These are phyloP conservation scores for Penicillium sp. DNA, from an alignment of 2,329 filamentous ascomycete species.

Conservation along the genomic window DNA sequence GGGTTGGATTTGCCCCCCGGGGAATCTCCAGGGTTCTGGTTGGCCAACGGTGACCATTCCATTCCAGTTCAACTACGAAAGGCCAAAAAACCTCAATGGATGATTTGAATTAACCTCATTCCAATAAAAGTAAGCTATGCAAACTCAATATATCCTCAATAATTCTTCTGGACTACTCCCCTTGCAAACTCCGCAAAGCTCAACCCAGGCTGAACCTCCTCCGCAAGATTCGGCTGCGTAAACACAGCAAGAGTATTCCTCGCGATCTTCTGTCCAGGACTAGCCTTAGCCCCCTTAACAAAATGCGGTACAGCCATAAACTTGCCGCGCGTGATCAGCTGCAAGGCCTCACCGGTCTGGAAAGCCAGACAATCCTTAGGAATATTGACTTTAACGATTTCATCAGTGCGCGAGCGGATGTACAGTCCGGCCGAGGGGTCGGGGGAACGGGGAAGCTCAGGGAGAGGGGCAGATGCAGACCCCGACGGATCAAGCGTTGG, in stretches of 20 bases:
- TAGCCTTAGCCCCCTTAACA: constrained; percentile 69
- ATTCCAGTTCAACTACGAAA: neutral
- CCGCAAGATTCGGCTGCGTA: constrained; percentile 88
- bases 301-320: constrained; percentile 97
- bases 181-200: constrained; percentile 72
- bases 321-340: constrained; percentile 83
- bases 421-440: constrained; percentile 88
- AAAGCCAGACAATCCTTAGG: constrained; percentile 90
- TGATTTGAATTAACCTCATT: neutral
- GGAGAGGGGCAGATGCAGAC: constrained; percentile 43
- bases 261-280: constrained; percentile 53
- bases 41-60: neutral
- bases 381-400: constrained; percentile 87
- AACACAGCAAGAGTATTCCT: constrained; percentile 93
- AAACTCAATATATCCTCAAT: constrained; percentile 13
- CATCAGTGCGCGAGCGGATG: constrained; percentile 79
- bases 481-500: constrained; percentile 31
- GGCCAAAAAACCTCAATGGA: neutral
- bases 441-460: constrained; percentile 71
- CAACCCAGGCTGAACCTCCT: constrained; percentile 67
- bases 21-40: neutral
- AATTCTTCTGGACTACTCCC: constrained; percentile 74
- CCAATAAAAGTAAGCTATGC: neutral
- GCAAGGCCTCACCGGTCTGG: constrained; percentile 88
- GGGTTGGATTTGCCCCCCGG: neutral